phyloP scores from a whole-genome alignment of 306 rosid species.

The Pyrus pyrifolia region DNA sequence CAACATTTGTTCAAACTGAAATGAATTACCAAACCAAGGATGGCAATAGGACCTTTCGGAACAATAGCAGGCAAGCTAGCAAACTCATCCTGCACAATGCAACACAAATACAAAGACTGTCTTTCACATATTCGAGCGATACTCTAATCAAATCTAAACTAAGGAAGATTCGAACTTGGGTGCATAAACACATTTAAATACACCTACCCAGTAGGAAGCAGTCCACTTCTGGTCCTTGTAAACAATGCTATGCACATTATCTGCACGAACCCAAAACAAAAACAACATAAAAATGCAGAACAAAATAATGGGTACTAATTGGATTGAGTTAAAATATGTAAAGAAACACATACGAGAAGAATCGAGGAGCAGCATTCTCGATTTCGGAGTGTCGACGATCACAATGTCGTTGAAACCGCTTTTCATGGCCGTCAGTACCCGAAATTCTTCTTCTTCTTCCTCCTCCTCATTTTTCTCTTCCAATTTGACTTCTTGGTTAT shows the following conservation, averaged over 20 bases:
- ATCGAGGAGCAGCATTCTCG: conserved; percentile 83
- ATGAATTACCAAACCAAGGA: conserved; percentile 78
- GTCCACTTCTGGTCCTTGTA: conserved; percentile 81
- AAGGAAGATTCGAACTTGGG: background rate
- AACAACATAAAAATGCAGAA: background rate
- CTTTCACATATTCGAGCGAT: background rate
- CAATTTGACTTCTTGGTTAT: conserved; percentile 4
- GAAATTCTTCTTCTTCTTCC: conserved; percentile 51
- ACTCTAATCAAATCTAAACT: background rate
- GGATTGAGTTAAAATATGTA: background rate
- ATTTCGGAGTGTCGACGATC: conserved; percentile 54
- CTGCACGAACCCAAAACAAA: conserved; percentile 31
- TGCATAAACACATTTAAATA: background rate
- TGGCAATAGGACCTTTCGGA: conserved; percentile 84
- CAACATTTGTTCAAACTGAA: conserved; percentile 8
- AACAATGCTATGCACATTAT: conserved; percentile 76
- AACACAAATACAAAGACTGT: conserved; percentile 7
- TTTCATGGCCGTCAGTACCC: conserved; percentile 32
- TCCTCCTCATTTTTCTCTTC: conserved; percentile 19
- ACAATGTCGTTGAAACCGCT: conserved; percentile 63
- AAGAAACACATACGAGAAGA: conserved; percentile 37
- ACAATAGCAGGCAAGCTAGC: conserved; percentile 89
- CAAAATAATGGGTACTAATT: background rate
- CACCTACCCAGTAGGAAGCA: conserved; percentile 70
- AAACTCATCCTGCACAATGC: conserved; percentile 69